A percentile compares a stretch with the other conserved stretches of the same genome.
These are phyloP conservation scores for Funneliformis mosseae DNA, from an alignment of 192 early-diverging fungal species.

Conservation along the genomic window DNA sequence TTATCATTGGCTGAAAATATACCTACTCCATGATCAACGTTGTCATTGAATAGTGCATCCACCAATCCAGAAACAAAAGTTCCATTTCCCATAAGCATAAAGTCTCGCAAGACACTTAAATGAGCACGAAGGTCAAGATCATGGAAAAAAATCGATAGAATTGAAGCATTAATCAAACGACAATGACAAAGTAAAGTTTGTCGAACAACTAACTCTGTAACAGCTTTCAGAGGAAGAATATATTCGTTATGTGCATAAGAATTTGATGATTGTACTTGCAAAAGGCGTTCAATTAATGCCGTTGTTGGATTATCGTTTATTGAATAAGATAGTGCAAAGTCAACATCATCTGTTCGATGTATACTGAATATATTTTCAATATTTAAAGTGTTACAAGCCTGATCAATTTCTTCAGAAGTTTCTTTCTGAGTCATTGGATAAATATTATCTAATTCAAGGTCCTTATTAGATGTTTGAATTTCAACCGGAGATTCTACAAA, in stretches of 20 bases:
- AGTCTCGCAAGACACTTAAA: slow-evolving; percentile 44
- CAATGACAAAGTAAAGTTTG: slow-evolving; percentile 19
- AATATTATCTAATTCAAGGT: background rate
- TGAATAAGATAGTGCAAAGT: background rate
- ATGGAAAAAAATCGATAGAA: slow-evolving; percentile 51
- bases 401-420: background rate
- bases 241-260: slow-evolving; percentile 21
- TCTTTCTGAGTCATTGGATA: background rate
- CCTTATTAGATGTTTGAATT: background rate
- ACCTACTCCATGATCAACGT: slow-evolving; percentile 33
- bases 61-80: slow-evolving; percentile 43
- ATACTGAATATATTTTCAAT: background rate
- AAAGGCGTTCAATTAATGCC: background rate
- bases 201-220: slow-evolving; percentile 15
- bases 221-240: slow-evolving; percentile 16
- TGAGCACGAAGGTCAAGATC: slow-evolving; percentile 48
- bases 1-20: background rate
- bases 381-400: background rate
- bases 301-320: slow-evolving; percentile 14
- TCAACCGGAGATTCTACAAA: background rate
- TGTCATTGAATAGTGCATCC: slow-evolving; percentile 45
- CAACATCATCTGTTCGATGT: background rate
- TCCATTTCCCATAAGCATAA: slow-evolving; percentile 47
- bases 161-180: slow-evolving; percentile 46
- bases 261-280: background rate